These are phyloP conservation scores for Moelleriella libera DNA, from an alignment of 2,329 filamentous ascomycete species.

Conservation along the genomic window DNA sequence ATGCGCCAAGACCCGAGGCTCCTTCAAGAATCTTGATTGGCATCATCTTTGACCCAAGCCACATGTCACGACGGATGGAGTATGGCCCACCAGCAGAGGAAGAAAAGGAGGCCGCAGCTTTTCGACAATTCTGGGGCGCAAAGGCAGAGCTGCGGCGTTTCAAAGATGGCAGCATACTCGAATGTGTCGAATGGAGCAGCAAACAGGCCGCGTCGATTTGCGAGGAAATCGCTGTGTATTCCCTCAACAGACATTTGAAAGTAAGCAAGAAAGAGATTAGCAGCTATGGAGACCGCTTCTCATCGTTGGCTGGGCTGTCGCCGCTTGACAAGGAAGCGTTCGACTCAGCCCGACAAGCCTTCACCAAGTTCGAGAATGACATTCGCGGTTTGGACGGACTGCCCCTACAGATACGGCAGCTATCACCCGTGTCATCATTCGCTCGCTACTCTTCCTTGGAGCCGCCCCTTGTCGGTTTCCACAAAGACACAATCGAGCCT, in stretches of 20 bases:
- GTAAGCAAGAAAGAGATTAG: constrained; percentile 37
- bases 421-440: constrained; percentile 58
- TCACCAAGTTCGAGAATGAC: constrained; percentile 60
- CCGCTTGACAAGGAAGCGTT: constrained; percentile 44
- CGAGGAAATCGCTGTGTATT: constrained; percentile 64
- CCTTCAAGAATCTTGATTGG: constrained; percentile 41
- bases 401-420: constrained; percentile 72
- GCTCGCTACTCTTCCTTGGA: constrained; percentile 58
- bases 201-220: constrained; percentile 51
- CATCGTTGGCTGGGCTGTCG: constrained; percentile 30
- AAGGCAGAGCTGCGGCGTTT: constrained; percentile 88
- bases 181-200: constrained; percentile 76
- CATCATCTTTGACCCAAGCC: constrained; percentile 57
- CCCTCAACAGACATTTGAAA: constrained; percentile 56
- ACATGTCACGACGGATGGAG: constrained; percentile 66
- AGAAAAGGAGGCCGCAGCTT: constrained; percentile 66
- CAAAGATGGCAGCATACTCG: constrained; percentile 85
- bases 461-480: constrained; percentile 23
- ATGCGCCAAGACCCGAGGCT: constrained; percentile 7
- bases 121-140: constrained; percentile 88
- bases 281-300: constrained; percentile 35
- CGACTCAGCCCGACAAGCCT: constrained; percentile 53
- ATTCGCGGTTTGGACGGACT: constrained; percentile 68
- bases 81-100: constrained; percentile 79
- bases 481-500: constrained; percentile 32